Conservation (phyloP, 495 filamentous ascomycete species). For the Podospora bellae-mahoneyi region DNA sequence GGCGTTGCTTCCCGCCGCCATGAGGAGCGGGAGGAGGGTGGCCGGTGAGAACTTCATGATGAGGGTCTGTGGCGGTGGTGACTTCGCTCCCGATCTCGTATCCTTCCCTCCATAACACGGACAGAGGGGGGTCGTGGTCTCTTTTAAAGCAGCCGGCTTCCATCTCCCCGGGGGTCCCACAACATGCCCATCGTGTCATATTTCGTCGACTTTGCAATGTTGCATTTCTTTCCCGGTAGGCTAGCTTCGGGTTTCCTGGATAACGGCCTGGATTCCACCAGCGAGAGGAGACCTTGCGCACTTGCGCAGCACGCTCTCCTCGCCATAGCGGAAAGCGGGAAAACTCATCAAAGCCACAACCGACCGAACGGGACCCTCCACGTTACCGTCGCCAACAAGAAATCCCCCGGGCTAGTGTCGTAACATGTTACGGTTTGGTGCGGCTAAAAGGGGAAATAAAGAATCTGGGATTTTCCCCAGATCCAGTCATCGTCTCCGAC, state of each 20-base stretch:
- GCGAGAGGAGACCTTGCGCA: background rate
- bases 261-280: background rate
- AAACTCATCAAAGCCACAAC: background rate
- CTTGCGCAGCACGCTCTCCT: background rate
- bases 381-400: background rate
- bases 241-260: background rate
- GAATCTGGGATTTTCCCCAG: background rate
- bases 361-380: background rate
- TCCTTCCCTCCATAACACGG: background rate
- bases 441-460: constrained; percentile 7
- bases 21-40: constrained; percentile 11
- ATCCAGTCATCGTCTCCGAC: background rate
- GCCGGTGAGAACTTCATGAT: constrained; percentile 10
- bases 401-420: background rate
- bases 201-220: background rate
- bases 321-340: background rate
- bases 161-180: background rate
- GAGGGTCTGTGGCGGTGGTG: background rate
- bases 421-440: background rate
- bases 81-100: background rate
- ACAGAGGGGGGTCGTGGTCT: background rate
- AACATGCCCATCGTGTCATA: background rate
- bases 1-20: background rate
- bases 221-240: background rate
- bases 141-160: background rate